Evolutionary conservation across 495 filamentous ascomycete genomes (phyloP).

Genomic region (Bombardia bombarda): DNA sequence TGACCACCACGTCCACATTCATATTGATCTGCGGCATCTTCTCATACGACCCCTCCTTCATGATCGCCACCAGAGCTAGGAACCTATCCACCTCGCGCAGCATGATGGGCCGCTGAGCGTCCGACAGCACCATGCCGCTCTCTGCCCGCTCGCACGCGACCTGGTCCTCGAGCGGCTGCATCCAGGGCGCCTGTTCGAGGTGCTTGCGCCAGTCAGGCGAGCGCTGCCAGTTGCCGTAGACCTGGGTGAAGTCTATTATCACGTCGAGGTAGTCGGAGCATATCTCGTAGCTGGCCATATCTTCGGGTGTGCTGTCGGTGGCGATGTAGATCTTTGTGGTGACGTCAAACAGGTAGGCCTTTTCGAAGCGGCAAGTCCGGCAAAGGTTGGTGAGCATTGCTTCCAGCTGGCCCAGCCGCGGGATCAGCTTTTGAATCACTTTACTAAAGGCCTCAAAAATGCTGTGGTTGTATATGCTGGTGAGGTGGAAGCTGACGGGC

Average conservation of each 20-base stretch:
- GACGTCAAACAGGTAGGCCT: slow-evolving; percentile 95
- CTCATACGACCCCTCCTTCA: slow-evolving; percentile 55
- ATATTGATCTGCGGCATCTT: slow-evolving; percentile 52
- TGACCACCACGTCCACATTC: slow-evolving; percentile 49
- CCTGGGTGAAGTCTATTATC: slow-evolving; percentile 89
- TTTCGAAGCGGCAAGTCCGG: slow-evolving; percentile 87
- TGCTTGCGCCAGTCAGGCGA: slow-evolving; percentile 40
- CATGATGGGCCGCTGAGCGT: slow-evolving; percentile 75
- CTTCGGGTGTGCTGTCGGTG: slow-evolving; percentile 84
- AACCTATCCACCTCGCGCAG: slow-evolving; percentile 87
- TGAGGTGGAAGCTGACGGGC: slow-evolving; percentile 86
- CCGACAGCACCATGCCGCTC: slow-evolving; percentile 67
- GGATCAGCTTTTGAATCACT: slow-evolving; percentile 94
- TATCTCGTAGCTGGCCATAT: slow-evolving; percentile 91
- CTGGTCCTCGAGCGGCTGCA: slow-evolving; percentile 56
- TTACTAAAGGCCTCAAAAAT: slow-evolving; percentile 98
- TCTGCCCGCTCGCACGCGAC: slow-evolving; percentile 62
- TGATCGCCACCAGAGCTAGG: slow-evolving; percentile 67
- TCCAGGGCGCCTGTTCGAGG: slow-evolving; percentile 52
- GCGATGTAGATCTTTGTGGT: slow-evolving; percentile 98
- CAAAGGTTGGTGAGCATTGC: slow-evolving; percentile 82
- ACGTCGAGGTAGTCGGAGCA: slow-evolving; percentile 97
- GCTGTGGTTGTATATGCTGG: slow-evolving; percentile 93
- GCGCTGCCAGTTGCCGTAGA: slow-evolving; percentile 72
- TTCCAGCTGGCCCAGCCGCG: slow-evolving; percentile 84